phyloP scores from a whole-genome alignment of 495 filamentous ascomycete genomes.

The Lichenothelia convexa region DNA sequence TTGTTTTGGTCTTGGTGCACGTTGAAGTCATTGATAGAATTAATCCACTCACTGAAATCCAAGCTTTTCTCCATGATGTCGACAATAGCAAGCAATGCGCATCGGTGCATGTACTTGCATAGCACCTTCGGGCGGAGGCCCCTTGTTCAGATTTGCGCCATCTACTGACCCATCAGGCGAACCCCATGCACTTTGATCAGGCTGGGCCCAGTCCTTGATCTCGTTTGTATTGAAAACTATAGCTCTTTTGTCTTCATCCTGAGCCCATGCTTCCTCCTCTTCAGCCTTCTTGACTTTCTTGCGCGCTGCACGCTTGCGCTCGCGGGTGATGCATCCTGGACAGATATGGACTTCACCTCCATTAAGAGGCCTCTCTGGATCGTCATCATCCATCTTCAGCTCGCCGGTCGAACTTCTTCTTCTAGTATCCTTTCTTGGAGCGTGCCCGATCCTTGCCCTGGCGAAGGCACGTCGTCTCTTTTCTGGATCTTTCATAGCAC shows the following conservation, averaged over 20 bases:
- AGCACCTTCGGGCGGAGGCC: slow-evolving; percentile 34
- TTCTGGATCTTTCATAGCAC: slow-evolving; percentile 65
- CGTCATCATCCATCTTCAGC: slow-evolving; percentile 18
- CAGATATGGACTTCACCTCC: slow-evolving; percentile 83
- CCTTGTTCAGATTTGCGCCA: slow-evolving; percentile 1
- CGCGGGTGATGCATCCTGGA: slow-evolving; percentile 59
- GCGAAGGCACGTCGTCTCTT: slow-evolving; percentile 44
- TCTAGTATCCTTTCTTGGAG: slow-evolving; percentile 20
- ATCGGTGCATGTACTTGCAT: slow-evolving; percentile 70
- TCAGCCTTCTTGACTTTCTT: slow-evolving; percentile 78
- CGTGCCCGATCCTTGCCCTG: slow-evolving; percentile 35
- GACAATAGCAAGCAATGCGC: slow-evolving; percentile 95
- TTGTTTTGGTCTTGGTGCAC: not conserved
- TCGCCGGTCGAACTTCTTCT: slow-evolving; percentile 19
- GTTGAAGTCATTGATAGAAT: too few species aligned
- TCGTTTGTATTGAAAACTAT: slow-evolving; percentile 92
- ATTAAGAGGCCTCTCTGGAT: slow-evolving; percentile 55
- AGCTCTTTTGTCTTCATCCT: slow-evolving; percentile 58
- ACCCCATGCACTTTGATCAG: slow-evolving; percentile 22
- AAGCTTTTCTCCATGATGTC: slow-evolving; percentile 78
- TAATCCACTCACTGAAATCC: slow-evolving; percentile 49
- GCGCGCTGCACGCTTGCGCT: slow-evolving; percentile 71
- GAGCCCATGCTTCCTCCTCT: slow-evolving; percentile 63
- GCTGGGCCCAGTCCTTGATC: slow-evolving; percentile 62
- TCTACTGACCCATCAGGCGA: slow-evolving; percentile 17